These are phyloP conservation scores for Cryptococcus floricola DNA, from an alignment of 1,284 basidiomycete species.

Conservation along the genomic window DNA sequence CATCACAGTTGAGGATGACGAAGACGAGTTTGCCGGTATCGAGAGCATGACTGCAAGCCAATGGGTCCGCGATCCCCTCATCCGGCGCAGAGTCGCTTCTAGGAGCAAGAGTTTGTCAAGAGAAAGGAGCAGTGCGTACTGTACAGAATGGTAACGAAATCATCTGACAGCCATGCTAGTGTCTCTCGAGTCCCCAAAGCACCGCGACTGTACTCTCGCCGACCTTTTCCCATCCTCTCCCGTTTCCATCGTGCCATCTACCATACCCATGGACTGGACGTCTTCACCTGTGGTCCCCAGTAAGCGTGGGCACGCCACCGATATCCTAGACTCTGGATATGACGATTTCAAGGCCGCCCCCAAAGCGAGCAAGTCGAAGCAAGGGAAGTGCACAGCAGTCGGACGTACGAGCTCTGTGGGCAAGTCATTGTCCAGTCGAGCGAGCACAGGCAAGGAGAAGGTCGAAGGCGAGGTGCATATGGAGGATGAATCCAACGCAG, in stretches of 20 bases:
- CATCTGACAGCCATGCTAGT: not conserved
- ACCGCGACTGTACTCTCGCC: no score
- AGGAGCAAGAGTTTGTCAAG: not conserved
- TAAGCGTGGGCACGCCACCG: no score
- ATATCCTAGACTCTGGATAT: no score
- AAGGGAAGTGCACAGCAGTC: no score
- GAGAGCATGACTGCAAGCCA: conserved; percentile 12
- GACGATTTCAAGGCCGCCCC: no score
- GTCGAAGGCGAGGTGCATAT: conserved; percentile 4
- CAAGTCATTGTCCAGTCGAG: not conserved
- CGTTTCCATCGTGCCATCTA: not conserved
- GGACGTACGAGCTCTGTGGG: no score
- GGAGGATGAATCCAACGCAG: conserved; percentile 1
- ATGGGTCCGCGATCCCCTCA: conserved; percentile 13
- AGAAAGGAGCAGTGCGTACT: no score
- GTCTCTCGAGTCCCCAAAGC: not conserved
- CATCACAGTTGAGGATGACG: conserved; percentile 1
- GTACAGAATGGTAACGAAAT: no score
- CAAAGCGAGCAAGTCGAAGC: no score
- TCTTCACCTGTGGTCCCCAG: no score
- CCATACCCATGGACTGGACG: not conserved
- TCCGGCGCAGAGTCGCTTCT: not conserved
- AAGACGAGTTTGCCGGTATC: conserved; percentile 12
- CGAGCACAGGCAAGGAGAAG: conserved; percentile 1
- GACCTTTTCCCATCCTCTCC: no score